phyloP scores from a whole-genome alignment of 2,329 filamentous ascomycete genomes.

The Ustilaginoidea virens region DNA sequence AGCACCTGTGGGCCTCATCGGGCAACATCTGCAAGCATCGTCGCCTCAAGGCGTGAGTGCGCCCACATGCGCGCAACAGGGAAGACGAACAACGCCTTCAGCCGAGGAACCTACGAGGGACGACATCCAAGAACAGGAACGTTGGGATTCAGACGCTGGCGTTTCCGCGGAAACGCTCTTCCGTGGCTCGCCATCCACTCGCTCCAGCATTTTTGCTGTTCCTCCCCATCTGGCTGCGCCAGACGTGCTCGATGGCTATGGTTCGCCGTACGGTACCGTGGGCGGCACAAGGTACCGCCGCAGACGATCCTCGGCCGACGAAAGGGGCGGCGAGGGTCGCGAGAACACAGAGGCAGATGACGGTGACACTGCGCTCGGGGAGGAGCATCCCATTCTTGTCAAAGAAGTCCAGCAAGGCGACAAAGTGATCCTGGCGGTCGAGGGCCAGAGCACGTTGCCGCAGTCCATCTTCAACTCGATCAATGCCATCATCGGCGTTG shows the following conservation, averaged over 20 bases:
- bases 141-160: constrained; percentile 31
- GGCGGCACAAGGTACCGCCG: constrained; percentile 14
- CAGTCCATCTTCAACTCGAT: constrained; percentile 96
- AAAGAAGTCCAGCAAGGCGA: constrained; percentile 83
- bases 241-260: constrained; percentile 58
- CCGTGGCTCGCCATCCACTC: constrained; percentile 13
- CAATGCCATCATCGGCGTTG: constrained; percentile 83
- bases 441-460: constrained; percentile 87
- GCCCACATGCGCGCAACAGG: too few species aligned
- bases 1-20: constrained; percentile 29
- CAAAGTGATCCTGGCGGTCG: constrained; percentile 66
- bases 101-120: too few species aligned
- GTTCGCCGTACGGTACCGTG: constrained; percentile 38
- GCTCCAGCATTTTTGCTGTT: constrained; percentile 35
- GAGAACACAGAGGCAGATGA: constrained; percentile 15
- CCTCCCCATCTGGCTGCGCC: constrained; percentile 50
- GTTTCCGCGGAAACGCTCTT: constrained; percentile 17
- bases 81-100: too few species aligned
- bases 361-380: constrained; percentile 12
- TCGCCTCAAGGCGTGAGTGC: constrained; percentile 8
- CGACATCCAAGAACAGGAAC: constrained; percentile 19
- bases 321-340: constrained; percentile 17
- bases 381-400: constrained; percentile 59
- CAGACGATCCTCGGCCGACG: constrained; percentile 31
- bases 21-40: constrained; percentile 33